Evolutionary conservation across 176 grass and related monocot species (phyloP), one percentile per base, ranked within the genome.

Genomic region (Carex kokanica): DNA sequence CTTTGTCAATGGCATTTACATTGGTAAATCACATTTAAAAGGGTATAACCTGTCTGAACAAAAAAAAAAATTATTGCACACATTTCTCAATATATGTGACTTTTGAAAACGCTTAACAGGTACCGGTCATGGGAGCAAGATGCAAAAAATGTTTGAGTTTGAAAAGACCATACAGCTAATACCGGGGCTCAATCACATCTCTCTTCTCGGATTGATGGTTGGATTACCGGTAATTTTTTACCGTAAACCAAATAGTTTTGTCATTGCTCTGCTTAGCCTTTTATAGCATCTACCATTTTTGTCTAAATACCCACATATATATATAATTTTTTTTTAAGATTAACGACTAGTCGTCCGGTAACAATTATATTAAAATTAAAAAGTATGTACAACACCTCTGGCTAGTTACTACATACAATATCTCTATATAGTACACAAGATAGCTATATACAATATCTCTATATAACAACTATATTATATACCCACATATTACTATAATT

Each of bases 121-220:
- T 65, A 80, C 68, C 0, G 85, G 61, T 5, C 92, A 94, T 81
- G 94, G 92, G 9, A 92, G 83, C 20, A 97, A 94, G 71, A 86
- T 94, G 56, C 86, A 90, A 83, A 94, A 97, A 84, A 89, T 84
- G 15, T 97, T 94, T 80, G 53, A 81, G 55, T 83, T 94, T 72
- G 83, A 94, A 61, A 84, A 83, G 79, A 43, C 83, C 16, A 78
- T 88, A 29, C 16, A 80, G 3, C 65, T 97, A 45, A 88, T 21
- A 23, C 60, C 15, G 8, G 94, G 90, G 53, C 12, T 82, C 55
- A 97, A 97, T 75, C 85, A 90, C 87, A 49, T 97, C 24, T 43
- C 94, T 41, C 60, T 97, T 65, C 41, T 92, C 14, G 67, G 85
- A 2, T 0, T 40, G 23, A 89, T 90, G 34, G 51, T 88, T 1